These are phyloP conservation scores for Tympanopsis confertula DNA, from an alignment of 2,329 filamentous ascomycete species.

Conservation along the genomic window DNA sequence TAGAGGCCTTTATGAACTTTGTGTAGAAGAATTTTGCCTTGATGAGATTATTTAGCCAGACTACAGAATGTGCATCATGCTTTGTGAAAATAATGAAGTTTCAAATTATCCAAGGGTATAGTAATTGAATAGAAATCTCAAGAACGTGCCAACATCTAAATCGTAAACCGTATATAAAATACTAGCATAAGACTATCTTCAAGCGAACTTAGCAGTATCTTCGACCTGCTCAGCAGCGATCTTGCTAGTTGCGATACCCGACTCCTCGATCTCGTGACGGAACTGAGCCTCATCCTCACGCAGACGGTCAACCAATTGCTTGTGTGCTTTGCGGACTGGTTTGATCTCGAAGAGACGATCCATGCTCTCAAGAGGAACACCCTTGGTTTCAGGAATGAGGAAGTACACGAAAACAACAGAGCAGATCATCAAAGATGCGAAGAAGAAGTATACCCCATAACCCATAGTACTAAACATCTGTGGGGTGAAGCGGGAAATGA, in stretches of 20 bases:
- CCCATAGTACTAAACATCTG: slow-evolving; percentile 48
- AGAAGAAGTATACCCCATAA: slow-evolving; percentile 62
- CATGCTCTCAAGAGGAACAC: slow-evolving; percentile 52
- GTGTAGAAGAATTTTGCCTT: too few relatives aligned
- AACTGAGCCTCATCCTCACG: slow-evolving; percentile 19
- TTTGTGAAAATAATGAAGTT: too few relatives aligned
- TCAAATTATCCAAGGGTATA: too few relatives aligned
- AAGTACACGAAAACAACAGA: slow-evolving; percentile 49
- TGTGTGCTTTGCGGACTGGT: slow-evolving; percentile 31
- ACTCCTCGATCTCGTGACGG: slow-evolving; percentile 9
- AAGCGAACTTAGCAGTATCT: neutral
- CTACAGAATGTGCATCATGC: too few relatives aligned
- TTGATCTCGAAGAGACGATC: slow-evolving; percentile 44
- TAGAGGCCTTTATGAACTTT: too few relatives aligned
- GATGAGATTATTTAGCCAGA: too few relatives aligned
- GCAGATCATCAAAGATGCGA: slow-evolving; percentile 48
- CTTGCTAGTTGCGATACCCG: neutral
- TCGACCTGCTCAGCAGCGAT: neutral
- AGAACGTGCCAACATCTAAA: too few relatives aligned
- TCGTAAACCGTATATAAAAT: too few relatives aligned
- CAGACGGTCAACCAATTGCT: slow-evolving; percentile 29
- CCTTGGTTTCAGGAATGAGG: slow-evolving; percentile 55
- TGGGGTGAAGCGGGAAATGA: slow-evolving; percentile 55
- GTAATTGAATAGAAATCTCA: too few relatives aligned
- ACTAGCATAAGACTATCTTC: too few relatives aligned